Percentiles rank a stretch among this genome's conserved stretches.
phyloP scores from a whole-genome alignment of 2,329 filamentous ascomycete species.

The Xylaria sp. region DNA sequence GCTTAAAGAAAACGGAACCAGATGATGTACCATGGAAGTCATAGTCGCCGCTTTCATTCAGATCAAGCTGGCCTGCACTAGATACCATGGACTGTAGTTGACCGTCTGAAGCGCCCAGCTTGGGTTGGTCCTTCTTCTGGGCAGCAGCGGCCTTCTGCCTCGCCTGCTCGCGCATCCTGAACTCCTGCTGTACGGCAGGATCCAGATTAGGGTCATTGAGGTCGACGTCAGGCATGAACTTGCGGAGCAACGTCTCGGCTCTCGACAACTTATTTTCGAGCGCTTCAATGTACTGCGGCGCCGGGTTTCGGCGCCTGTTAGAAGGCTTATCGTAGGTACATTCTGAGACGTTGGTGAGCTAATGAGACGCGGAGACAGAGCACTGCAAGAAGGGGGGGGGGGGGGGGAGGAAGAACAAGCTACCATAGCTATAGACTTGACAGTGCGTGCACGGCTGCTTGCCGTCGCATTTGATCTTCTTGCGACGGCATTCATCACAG shows the following conservation, averaged over 20 bases:
- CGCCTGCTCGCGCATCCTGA: constrained; percentile 65
- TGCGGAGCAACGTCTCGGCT: constrained; percentile 81
- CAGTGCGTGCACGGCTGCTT: constrained; percentile 94
- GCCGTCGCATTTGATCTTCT: constrained; percentile 89
- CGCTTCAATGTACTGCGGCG: constrained; percentile 92
- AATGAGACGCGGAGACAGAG: constrained; percentile 30
- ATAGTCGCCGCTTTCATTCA: constrained; percentile 91
- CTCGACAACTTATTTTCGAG: constrained; percentile 85
- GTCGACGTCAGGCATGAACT: constrained; percentile 85
- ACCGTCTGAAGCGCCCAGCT: constrained; percentile 62
- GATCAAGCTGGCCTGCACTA: constrained; percentile 87
- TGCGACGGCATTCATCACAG: constrained; percentile 79
- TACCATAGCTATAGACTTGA: constrained; percentile 98
- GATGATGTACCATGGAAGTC: constrained; percentile 96
- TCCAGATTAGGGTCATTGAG: constrained; percentile 87
- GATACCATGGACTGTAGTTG: constrained; percentile 95
- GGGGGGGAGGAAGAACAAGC: constrained; percentile 15
- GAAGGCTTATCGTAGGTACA: constrained; percentile 97
- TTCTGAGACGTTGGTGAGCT: constrained; percentile 63
- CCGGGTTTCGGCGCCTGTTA: constrained; percentile 88
- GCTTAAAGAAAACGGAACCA: constrained; percentile 85
- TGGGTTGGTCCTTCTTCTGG: constrained; percentile 52
- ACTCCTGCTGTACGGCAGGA: constrained; percentile 77
- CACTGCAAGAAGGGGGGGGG: neutral
- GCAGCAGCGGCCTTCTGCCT: constrained; percentile 58